Evolutionary conservation across 2,329 filamentous ascomycete genomes (phyloP), one percentile per base, ranked within the genome.

Genomic region (Zymoseptoria ardabiliae): DNA sequence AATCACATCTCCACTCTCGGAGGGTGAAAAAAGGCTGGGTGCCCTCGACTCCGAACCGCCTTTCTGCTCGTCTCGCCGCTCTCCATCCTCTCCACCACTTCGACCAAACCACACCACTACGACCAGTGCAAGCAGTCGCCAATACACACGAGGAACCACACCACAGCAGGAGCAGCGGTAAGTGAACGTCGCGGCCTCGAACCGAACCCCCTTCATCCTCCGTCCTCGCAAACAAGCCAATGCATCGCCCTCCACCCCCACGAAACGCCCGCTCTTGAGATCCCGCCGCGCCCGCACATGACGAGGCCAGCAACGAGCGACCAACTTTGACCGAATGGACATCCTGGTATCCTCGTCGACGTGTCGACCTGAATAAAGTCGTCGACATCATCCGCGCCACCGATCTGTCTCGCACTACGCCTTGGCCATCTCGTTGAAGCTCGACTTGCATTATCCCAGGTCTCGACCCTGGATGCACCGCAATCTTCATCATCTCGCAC

Each of bases 351-450:
- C 17, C 8, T 13, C 30, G 10, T 35, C 35, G 35, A 41, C 35
- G 35, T 41, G 35, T 13, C 35, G 35, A 11, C 17, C 10, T 41
- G 35, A 17, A 41, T 11, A 22, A 57, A 62, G 55, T 62, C 60
- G 58, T 58, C 58, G 60, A 62, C 60, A 62, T 62, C 60, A 62
- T 62, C 48, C 50, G 22, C 20, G 20, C 59, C 55, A 59, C 57
- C 35, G 63, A 61, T 65, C 61, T 54, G 50, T 60, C 59, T 57
- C 60, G 57, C 54, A 57, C 55, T 17, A 41, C 35, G 35, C 35
- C 35, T 41, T 41, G 23, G 20, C 50, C 20, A 51, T 11, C 11
- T 51, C 10, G 9, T 25, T 51, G 35, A 41, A 41, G 50, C 19
- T 28, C 17, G 17, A n/a, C 50, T 17, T 53, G 50, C 50, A 53